These are phyloP conservation scores for Capsicum baccatum DNA, from an alignment of 257 asterid genomes.

Conservation along the genomic window DNA sequence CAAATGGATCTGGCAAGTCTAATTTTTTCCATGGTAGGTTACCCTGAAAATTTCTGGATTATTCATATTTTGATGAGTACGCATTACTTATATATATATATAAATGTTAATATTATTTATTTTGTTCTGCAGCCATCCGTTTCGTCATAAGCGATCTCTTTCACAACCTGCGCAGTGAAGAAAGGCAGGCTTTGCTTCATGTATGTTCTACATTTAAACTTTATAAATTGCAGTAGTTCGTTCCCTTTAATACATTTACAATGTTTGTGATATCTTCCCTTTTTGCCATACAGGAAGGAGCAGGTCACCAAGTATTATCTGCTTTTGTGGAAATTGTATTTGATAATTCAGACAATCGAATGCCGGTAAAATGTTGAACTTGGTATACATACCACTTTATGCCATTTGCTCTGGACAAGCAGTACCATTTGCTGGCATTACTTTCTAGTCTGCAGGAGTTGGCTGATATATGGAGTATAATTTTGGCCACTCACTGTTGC, in stretches of 20 bases:
- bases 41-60: constrained; percentile 24
- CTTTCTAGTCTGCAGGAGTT: constrained; percentile 20
- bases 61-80: not conserved
- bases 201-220: constrained; percentile 53
- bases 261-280: not conserved
- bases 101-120: not conserved
- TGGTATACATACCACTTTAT: not conserved
- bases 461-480: constrained; percentile 19
- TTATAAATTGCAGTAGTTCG: not conserved
- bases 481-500: constrained; percentile 22
- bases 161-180: constrained; percentile 94
- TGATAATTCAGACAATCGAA: constrained; percentile 93
- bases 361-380: constrained; percentile 65
- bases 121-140: constrained; percentile 70
- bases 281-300: constrained; percentile 77
- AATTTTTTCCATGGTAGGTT: constrained; percentile 90
- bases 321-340: constrained; percentile 99
- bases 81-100: constrained; percentile 10
- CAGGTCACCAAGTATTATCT: constrained; percentile 89
- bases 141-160: constrained; percentile 94
- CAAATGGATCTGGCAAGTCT: constrained; percentile 98
- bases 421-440: constrained; percentile 11
- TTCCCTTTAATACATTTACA: not conserved
- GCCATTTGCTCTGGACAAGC: constrained; percentile 21
- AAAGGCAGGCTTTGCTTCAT: constrained; percentile 88